These are phyloP conservation scores for Cinchona pubescens DNA, from an alignment of 257 asterid genomes.

Conservation along the genomic window DNA sequence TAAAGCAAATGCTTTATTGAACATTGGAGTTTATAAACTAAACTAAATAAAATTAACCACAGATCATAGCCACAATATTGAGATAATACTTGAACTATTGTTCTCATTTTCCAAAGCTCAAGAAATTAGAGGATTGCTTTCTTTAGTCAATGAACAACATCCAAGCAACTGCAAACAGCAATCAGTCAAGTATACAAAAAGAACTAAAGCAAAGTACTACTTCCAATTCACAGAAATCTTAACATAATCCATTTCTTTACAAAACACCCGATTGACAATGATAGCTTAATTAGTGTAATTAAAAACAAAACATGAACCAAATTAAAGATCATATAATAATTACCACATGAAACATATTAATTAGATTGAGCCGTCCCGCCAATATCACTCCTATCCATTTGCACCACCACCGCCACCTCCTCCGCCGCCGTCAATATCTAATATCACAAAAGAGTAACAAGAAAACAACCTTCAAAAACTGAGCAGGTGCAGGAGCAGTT, in stretches of 20 bases:
- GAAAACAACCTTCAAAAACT: slow-evolving; percentile 16
- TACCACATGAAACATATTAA: slow-evolving; percentile 9
- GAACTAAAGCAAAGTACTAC: neutral
- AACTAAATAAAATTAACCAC: neutral
- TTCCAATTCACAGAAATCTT: neutral
- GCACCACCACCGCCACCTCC: slow-evolving; percentile 19
- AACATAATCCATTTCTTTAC: slow-evolving; percentile 4
- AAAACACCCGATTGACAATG: too few species aligned
- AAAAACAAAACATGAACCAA: slow-evolving; percentile 1
- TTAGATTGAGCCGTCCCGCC: slow-evolving; percentile 89
- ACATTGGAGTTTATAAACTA: neutral
- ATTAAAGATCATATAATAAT: neutral
- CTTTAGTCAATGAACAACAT: neutral
- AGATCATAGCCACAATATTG: neutral
- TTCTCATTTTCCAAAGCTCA: neutral
- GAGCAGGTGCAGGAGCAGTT: neutral
- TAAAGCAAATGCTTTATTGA: neutral
- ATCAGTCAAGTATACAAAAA: neutral
- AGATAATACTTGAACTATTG: neutral
- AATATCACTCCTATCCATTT: slow-evolving; percentile 49
- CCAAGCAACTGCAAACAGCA: neutral
- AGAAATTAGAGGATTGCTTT: neutral
- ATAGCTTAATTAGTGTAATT: neutral
- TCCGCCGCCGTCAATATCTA: slow-evolving; percentile 19
- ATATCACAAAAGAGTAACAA: slow-evolving; percentile 19